Conservation (phyloP, 169 alveolate genomes). For the Plasmodium berghei region DNA sequence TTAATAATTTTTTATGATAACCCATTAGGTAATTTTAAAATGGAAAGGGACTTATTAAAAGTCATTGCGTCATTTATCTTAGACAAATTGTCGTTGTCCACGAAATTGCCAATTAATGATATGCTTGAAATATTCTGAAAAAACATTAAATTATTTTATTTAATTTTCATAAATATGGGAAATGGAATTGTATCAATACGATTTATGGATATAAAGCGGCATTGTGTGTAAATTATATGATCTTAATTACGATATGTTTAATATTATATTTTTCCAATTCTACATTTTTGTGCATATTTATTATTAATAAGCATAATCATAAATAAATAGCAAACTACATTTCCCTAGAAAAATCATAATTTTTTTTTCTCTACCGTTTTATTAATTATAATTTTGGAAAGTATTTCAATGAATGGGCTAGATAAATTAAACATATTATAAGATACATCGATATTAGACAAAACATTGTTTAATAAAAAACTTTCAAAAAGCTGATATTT, state of each 20-base stretch:
- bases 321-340: background rate
- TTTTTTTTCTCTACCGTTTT: conserved; percentile 43
- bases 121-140: conserved; percentile 49
- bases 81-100: conserved; percentile 32
- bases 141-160: background rate
- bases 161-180: background rate
- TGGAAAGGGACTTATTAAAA: conserved; percentile 46
- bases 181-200: background rate
- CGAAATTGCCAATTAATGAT: conserved; percentile 41
- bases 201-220: too few relatives aligned
- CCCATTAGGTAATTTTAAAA: conserved; percentile 60
- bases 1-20: conserved; percentile 1
- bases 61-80: conserved; percentile 67
- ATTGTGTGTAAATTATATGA: too few relatives aligned
- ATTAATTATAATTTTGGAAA: conserved; percentile 32
- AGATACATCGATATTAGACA: conserved; percentile 47
- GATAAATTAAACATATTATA: conserved; percentile 62
- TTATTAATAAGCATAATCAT: too few relatives aligned
- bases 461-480: conserved; percentile 40
- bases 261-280: too few relatives aligned
- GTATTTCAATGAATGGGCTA: conserved; percentile 24
- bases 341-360: conserved; percentile 12
- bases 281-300: too few relatives aligned
- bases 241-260: too few relatives aligned
- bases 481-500: conserved; percentile 61